phyloP scores from a whole-genome alignment of 2,329 filamentous ascomycete genomes.

The Aspergillus pseudoglaucus region DNA sequence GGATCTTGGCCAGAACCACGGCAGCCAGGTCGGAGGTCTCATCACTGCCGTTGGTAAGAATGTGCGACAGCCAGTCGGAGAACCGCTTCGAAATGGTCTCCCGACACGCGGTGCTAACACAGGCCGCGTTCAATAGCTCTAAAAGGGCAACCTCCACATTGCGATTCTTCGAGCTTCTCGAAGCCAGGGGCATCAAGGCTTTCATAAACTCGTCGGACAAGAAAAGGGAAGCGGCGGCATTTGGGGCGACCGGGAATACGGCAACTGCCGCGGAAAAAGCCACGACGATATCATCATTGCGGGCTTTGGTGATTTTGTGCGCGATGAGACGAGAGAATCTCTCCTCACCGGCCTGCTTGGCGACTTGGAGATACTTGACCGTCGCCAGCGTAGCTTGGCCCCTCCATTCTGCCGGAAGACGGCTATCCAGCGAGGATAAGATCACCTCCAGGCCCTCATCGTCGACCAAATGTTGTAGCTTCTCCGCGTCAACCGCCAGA shows the following conservation, averaged over 20 bases:
- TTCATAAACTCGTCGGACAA: conserved; percentile 80
- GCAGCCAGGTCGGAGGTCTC: conserved; percentile 51
- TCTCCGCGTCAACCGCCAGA: conserved; percentile 48
- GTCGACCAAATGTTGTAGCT: conserved; percentile 48
- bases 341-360: conserved; percentile 62
- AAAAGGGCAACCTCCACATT: conserved; percentile 81
- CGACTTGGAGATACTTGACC: conserved; percentile 75
- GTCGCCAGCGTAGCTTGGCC: conserved; percentile 76
- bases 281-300: conserved; percentile 80
- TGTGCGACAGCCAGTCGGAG: conserved; percentile 76
- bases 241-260: conserved; percentile 78
- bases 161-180: conserved; percentile 72
- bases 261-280: conserved; percentile 89
- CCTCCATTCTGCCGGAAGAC: conserved; percentile 65
- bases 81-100: conserved; percentile 81
- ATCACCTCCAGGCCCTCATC: conserved; percentile 76
- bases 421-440: conserved; percentile 77
- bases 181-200: conserved; percentile 68
- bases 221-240: conserved; percentile 70
- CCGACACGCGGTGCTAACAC: conserved; percentile 74
- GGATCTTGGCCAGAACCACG: conserved; percentile 65
- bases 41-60: conserved; percentile 66
- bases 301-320: conserved; percentile 62
- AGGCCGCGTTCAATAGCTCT: conserved; percentile 86
- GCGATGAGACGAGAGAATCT: conserved; percentile 70